Base-by-base conservation (phyloP, 192 early-diverging fungal genomes). In the Backusella luteola region DNA sequence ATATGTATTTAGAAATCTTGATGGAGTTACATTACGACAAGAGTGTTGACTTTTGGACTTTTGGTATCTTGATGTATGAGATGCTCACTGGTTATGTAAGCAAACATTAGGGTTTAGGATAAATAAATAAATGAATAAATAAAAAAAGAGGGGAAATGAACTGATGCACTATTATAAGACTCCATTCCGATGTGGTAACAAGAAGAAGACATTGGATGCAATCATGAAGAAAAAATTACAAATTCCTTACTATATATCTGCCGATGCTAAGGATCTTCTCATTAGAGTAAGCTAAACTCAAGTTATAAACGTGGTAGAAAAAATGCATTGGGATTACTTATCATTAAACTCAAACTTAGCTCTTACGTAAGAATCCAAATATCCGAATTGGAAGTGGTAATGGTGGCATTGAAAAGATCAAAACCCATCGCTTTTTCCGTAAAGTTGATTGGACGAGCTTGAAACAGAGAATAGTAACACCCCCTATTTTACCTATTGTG, bases 21-120 rank as follows among this genome's bases (percentile, higher is more conserved):
- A 86, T 89, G 67, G 89, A 89, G 11, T 76, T 74, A 8, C 84
- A 87, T 6, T 94, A 94, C 73, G 93, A 92, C 53, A 84, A 87
- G 5, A 89, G 90, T 69, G 94, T 97, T 4, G 97, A 98, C 84
- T 96, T 92, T 86, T 98, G 97, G 97, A 90, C 89, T 35, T 84
- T 97, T 76, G 96, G 96, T 34, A 87, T 97, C 34, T 87, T 99
- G 81, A 81, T 97, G 73, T 98, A 89, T 78, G 94, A 96, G 74
- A 97, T 98, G 96, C 83, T 98, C 52, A 96, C 93, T 1, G 95
- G 96, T 19, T 81, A 84, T 69, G 79, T 81, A 77, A 74, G 79
- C 53, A 59, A 26, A 59, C 53, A 26, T 23, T 26, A 23, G 23
- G 23, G 53, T 59, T 59, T 59, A 59, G 53, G 11, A 11, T 59